These are phyloP conservation scores for Setaria viridis DNA, from an alignment of 202 grass and related monocot genomes.

Conservation along the genomic window DNA sequence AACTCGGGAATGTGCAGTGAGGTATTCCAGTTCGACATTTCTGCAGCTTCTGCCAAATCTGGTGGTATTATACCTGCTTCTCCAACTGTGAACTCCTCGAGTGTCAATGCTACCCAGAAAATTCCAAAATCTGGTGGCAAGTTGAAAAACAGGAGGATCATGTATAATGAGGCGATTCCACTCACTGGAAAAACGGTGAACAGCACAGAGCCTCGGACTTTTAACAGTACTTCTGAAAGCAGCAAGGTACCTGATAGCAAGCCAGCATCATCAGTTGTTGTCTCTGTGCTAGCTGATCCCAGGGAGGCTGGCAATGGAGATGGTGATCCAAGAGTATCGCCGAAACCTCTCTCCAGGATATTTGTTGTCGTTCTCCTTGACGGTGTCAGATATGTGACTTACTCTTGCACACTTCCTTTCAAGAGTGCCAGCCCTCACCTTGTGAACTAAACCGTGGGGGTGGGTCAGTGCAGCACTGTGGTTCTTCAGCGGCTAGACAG, in stretches of 20 bases:
- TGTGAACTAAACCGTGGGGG: conserved; percentile 59
- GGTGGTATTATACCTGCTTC: conserved; percentile 74
- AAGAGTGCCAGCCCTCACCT: conserved; percentile 75
- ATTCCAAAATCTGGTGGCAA: conserved; percentile 51
- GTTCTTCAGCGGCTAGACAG: conserved; percentile 6
- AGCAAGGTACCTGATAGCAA: conserved; percentile 74
- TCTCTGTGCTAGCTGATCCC: conserved; percentile 94
- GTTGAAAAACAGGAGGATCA: conserved; percentile 85
- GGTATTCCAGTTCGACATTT: conserved; percentile 95
- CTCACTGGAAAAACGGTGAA: conserved; percentile 76
- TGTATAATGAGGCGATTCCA: conserved; percentile 83
- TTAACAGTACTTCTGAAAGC: conserved; percentile 67
- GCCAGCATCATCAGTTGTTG: conserved; percentile 72
- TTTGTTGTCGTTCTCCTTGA: conserved; percentile 96
- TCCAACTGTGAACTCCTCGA: conserved; percentile 64
- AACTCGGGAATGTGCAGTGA: conserved; percentile 96
- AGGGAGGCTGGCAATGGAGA: conserved; percentile 85
- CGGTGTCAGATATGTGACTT: conserved; percentile 94
- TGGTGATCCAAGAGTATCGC: conserved; percentile 66
- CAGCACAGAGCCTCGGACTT: conserved; percentile 57
- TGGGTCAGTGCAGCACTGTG: background rate
- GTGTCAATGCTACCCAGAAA: conserved; percentile 67
- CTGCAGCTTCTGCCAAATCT: conserved; percentile 53
- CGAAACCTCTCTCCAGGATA: conserved; percentile 77
- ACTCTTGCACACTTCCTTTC: conserved; percentile 97